Percentiles rank a stretch among this genome's conserved stretches.
Conservation (phyloP, 1,139 yeast species). For the Yamadazyma buinensis region DNA sequence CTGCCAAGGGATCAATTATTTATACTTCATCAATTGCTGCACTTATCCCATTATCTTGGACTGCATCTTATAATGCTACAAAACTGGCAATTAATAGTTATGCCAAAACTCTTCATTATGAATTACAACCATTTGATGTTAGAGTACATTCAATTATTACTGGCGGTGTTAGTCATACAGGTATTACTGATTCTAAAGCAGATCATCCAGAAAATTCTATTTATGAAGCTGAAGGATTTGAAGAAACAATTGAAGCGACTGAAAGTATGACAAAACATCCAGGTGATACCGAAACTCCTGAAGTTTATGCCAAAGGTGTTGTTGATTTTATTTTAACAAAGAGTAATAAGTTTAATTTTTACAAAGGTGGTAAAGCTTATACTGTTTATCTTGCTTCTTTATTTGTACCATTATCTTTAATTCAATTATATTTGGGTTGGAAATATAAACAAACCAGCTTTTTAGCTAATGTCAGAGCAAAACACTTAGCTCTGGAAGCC, state of each 20-base stretch:
- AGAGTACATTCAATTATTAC: conserved; percentile 31
- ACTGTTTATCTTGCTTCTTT: conserved; percentile 20
- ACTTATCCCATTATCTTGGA: conserved; percentile 35
- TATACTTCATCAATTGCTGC: conserved; percentile 36
- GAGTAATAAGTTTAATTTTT: conserved; percentile 29
- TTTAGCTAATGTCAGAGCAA: conserved; percentile 12
- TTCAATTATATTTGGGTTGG: conserved; percentile 21
- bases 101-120: conserved; percentile 13
- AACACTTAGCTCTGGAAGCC: background rate
- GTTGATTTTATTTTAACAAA: conserved; percentile 18
- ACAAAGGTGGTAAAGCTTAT: conserved; percentile 22
- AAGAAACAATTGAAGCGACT: conserved; percentile 21
- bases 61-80: conserved; percentile 29
- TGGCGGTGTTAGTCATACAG: conserved; percentile 41
- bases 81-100: conserved; percentile 20
- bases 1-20: conserved; percentile 32
- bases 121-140: conserved; percentile 33
- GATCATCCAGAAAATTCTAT: conserved; percentile 10
- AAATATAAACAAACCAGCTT: conserved; percentile 30
- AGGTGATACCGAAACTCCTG: conserved; percentile 18
- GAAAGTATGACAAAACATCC: conserved; percentile 25
- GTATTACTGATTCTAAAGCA: conserved; percentile 11
- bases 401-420: conserved; percentile 28
- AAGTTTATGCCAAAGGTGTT: conserved; percentile 28
- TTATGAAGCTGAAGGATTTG: conserved; percentile 29